Percentiles rank a stretch among this genome's conserved stretches.
Conservation (phyloP, 768 basidiomycete species). For the Lanmaoa pseudosensibilis region DNA sequence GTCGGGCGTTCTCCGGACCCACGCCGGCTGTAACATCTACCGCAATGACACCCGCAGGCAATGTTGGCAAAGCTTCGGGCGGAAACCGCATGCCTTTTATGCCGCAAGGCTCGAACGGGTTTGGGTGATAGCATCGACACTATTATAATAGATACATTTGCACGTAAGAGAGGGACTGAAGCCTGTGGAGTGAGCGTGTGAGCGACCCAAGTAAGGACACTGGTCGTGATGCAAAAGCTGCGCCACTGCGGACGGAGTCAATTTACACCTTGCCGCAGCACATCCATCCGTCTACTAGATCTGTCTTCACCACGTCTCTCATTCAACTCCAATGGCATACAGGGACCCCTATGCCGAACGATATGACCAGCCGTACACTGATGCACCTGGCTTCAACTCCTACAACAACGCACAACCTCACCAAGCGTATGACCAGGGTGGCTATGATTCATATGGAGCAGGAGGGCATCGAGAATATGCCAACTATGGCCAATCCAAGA, state of each 20-base stretch:
- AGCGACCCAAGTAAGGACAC: neutral
- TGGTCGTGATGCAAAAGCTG: neutral
- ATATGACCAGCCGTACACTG: slow-evolving; percentile 34
- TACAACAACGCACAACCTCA: slow-evolving; percentile 47
- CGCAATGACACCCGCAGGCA: slow-evolving; percentile 9
- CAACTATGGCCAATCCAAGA: slow-evolving; percentile 17
- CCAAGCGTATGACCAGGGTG: slow-evolving; percentile 53
- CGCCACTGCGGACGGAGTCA: slow-evolving; percentile 6
- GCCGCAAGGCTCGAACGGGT: slow-evolving; percentile 34
- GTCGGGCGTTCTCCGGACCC: slow-evolving; percentile 23
- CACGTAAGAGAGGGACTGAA: neutral
- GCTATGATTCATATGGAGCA: slow-evolving; percentile 28
- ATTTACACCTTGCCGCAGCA: slow-evolving; percentile 22
- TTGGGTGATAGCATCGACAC: slow-evolving; percentile 24
- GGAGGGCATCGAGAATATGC: slow-evolving; percentile 42
- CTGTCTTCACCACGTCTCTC: neutral
- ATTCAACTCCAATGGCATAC: slow-evolving; percentile 42
- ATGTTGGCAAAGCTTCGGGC: slow-evolving; percentile 23
- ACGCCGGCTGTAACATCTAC: slow-evolving; percentile 23
- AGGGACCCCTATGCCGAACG: slow-evolving; percentile 51
- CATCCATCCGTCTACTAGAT: neutral
- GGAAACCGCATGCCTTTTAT: slow-evolving; percentile 59
- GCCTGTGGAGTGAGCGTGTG: slow-evolving; percentile 14
- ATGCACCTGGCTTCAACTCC: slow-evolving; percentile 43
- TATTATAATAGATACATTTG: slow-evolving; percentile 4